A percentile compares a stretch with the other conserved stretches of the same genome.
Evolutionary conservation across 2,329 filamentous ascomycete species (phyloP).

Genomic region (Delphinella strobiligena): DNA sequence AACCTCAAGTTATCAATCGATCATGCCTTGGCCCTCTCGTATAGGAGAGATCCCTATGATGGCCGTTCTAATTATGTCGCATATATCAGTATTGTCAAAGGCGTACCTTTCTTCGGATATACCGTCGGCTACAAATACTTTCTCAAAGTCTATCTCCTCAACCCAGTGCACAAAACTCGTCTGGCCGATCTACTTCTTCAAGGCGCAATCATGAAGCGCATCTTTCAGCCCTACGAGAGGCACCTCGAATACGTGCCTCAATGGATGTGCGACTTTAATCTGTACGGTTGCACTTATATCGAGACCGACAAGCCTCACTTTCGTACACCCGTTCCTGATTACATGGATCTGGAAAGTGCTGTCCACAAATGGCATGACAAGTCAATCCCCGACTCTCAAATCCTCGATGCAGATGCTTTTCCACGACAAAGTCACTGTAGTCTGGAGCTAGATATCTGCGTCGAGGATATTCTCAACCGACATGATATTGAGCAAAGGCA

Average conservation of each 20-base stretch:
- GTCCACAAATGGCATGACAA: constrained; percentile 69
- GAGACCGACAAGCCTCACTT: constrained; percentile 60
- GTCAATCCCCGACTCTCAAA: constrained; percentile 48
- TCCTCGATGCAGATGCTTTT: constrained; percentile 52
- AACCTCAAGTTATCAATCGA: constrained; percentile 79
- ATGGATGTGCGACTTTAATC: constrained; percentile 97
- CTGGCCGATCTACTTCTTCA: constrained; percentile 78
- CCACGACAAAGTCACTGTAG: constrained; percentile 78
- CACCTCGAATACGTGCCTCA: constrained; percentile 87
- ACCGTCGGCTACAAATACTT: constrained; percentile 85
- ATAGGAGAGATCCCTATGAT: constrained; percentile 61
- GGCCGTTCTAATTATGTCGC: constrained; percentile 66
- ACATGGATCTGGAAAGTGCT: constrained; percentile 47
- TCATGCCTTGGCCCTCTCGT: constrained; percentile 75
- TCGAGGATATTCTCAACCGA: constrained; percentile 79
- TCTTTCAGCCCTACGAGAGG: constrained; percentile 85
- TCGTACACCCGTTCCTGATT: constrained; percentile 61
- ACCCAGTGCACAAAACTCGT: constrained; percentile 75
- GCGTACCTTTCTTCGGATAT: constrained; percentile 90
- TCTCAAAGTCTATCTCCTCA: constrained; percentile 89
- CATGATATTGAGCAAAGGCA: constrained; percentile 60
- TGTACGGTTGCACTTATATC: constrained; percentile 87
- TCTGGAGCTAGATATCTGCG: constrained; percentile 79
- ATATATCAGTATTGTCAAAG: constrained; percentile 84
- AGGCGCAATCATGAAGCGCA: constrained; percentile 71